Evolutionary conservation across 2,329 filamentous ascomycete species (phyloP).

Genomic region (Cladobotryum mycophilum): DNA sequence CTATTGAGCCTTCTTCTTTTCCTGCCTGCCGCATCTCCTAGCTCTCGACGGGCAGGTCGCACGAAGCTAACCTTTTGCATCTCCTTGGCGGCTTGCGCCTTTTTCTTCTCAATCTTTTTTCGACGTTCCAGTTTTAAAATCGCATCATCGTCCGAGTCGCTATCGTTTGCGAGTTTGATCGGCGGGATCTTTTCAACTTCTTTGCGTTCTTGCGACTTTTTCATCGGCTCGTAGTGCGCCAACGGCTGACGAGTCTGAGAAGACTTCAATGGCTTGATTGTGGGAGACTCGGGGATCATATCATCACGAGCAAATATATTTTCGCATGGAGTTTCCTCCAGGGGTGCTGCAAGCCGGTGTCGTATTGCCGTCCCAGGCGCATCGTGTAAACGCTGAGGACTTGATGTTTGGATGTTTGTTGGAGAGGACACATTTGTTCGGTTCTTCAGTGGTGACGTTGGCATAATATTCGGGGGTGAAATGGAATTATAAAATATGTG

Average conservation of each 20-base stretch:
- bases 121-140: conserved; percentile 28
- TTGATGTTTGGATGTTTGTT: conserved; percentile 34
- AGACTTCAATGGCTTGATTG: conserved; percentile 18
- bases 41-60: conserved; percentile 17
- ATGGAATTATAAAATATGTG: conserved; percentile 39
- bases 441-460: conserved; percentile 45
- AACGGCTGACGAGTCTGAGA: conserved; percentile 27
- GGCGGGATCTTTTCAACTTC: conserved; percentile 18
- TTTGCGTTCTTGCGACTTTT: conserved; percentile 39
- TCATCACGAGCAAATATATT: conserved; percentile 23
- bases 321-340: conserved; percentile 22
- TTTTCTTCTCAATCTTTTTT: conserved; percentile 31
- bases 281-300: conserved; percentile 32
- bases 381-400: conserved; percentile 31
- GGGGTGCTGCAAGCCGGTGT: conserved; percentile 13
- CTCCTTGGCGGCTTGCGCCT: conserved; percentile 33
- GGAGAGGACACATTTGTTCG: conserved; percentile 43
- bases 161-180: conserved; percentile 22
- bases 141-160: conserved; percentile 29
- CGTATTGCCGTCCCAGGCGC: conserved; percentile 23
- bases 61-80: conserved; percentile 36
- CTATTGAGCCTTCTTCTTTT: conserved; percentile 22
- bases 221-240: conserved; percentile 40
- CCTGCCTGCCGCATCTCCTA: conserved; percentile 17
- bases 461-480: conserved; percentile 39